phyloP scores from a whole-genome alignment of 768 basidiomycete genomes.

The Amylocystis lapponica region DNA sequence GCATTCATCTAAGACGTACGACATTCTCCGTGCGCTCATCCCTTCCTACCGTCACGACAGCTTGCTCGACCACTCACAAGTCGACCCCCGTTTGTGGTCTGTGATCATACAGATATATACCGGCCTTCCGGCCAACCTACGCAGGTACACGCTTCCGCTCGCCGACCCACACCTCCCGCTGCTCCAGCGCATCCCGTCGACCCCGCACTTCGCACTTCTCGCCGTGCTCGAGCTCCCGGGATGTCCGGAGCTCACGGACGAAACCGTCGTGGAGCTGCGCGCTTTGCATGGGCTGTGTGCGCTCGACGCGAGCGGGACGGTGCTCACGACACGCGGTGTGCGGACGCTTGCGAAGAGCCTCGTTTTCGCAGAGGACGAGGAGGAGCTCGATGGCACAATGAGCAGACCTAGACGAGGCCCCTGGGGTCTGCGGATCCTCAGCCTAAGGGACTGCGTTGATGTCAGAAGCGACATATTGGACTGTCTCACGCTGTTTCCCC shows the following conservation, averaged over 20 bases:
- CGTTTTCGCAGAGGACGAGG: conserved; percentile 24
- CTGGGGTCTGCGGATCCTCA: conserved; percentile 54
- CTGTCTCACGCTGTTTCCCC: conserved; percentile 42
- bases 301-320: conserved; percentile 56
- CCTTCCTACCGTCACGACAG: conserved; percentile 19
- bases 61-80: conserved; percentile 11
- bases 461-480: conserved; percentile 39
- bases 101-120: conserved; percentile 54
- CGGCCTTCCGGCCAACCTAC: conserved; percentile 40
- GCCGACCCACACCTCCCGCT: conserved; percentile 47
- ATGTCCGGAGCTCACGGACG: conserved; percentile 54
- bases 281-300: conserved; percentile 51
- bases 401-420: conserved; percentile 40
- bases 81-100: conserved; percentile 61
- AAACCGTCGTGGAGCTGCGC: conserved; percentile 44
- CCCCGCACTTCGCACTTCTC: conserved; percentile 54
- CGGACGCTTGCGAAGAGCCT: conserved; percentile 47
- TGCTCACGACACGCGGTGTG: conserved; percentile 47
- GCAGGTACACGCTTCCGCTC: conserved; percentile 43
- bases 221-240: conserved; percentile 56
- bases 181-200: conserved; percentile 51
- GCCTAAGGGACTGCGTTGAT: conserved; percentile 46
- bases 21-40: conserved; percentile 38
- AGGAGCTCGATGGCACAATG: conserved; percentile 3
- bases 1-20: conserved; percentile 14